phyloP scores from a whole-genome alignment of 2,329 filamentous ascomycete genomes.

The Penicillium sp. region DNA sequence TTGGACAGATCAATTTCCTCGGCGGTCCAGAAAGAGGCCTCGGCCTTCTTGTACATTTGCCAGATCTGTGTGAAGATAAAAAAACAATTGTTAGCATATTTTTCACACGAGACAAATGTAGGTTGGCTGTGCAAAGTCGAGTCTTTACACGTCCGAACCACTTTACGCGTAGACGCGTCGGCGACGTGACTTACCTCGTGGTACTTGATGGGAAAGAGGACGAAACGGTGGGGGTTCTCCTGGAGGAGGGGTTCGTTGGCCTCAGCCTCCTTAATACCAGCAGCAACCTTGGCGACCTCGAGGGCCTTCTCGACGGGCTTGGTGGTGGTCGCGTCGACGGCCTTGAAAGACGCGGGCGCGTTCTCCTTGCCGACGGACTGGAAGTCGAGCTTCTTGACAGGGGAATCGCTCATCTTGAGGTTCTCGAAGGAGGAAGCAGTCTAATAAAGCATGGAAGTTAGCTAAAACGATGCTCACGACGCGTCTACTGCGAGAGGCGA shows the following conservation, averaged over 20 bases:
- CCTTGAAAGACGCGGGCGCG: slow-evolving; percentile 58
- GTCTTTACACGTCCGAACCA: slow-evolving; percentile 46
- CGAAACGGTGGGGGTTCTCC: slow-evolving; percentile 95
- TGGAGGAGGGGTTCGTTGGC: slow-evolving; percentile 87
- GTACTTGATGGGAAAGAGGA: slow-evolving; percentile 98
- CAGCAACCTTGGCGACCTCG: slow-evolving; percentile 50
- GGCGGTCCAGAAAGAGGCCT: slow-evolving; percentile 99
- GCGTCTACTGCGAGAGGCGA: slow-evolving; percentile 42
- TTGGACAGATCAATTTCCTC: slow-evolving; percentile 99
- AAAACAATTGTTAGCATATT: slow-evolving; percentile 21
- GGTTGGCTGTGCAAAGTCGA: slow-evolving; percentile 11
- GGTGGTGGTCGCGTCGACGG: slow-evolving; percentile 61
- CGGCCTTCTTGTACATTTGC: slow-evolving; percentile 99
- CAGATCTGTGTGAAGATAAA: slow-evolving; percentile 73
- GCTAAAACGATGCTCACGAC: slow-evolving; percentile 40
- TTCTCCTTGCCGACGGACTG: slow-evolving; percentile 81
- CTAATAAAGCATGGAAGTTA: slow-evolving; percentile 59
- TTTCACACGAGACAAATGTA: background rate
- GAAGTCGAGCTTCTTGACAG: slow-evolving; percentile 88
- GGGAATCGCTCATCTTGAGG: slow-evolving; percentile 87
- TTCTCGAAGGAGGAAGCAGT: slow-evolving; percentile 84
- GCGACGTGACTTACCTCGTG: slow-evolving; percentile 81
- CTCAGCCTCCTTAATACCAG: slow-evolving; percentile 70
- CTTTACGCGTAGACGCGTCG: slow-evolving; percentile 71
- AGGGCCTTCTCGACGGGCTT: slow-evolving; percentile 59